phyloP scores from a whole-genome alignment of 2,329 filamentous ascomycete species.

The Venturia nashicola region DNA sequence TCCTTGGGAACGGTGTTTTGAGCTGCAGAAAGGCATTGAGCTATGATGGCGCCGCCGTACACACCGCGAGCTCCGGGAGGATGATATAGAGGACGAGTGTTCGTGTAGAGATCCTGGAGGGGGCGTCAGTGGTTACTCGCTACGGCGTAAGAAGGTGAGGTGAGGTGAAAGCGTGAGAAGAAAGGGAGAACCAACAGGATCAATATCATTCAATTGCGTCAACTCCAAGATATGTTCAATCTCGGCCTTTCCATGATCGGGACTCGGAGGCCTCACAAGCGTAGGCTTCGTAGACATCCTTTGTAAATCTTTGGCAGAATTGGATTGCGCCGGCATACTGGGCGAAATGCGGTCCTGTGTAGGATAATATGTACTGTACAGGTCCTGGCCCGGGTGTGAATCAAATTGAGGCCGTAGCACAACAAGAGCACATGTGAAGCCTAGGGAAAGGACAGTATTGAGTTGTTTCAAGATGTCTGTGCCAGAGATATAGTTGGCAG shows the following conservation, averaged over 20 bases:
- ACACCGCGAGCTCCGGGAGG: slow-evolving; percentile 85
- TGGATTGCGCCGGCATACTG: background rate
- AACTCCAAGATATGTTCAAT: slow-evolving; percentile 88
- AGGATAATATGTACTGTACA: background rate
- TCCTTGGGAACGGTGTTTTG: slow-evolving; percentile 71
- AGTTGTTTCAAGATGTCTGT: background rate
- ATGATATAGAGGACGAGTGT: slow-evolving; percentile 83
- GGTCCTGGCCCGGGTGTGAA: background rate
- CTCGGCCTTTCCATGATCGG: slow-evolving; percentile 58
- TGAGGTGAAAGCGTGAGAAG: background rate
- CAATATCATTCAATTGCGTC: slow-evolving; percentile 63
- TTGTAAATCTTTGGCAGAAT: background rate
- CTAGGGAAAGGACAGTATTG: background rate
- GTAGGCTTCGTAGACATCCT: slow-evolving; percentile 29
- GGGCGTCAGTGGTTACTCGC: background rate
- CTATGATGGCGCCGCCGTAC: slow-evolving; percentile 86
- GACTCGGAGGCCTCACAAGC: slow-evolving; percentile 62
- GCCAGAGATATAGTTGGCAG: background rate
- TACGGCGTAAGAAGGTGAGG: background rate
- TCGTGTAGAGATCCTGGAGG: slow-evolving; percentile 77
- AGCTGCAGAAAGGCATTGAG: slow-evolving; percentile 78
- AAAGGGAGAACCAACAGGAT: slow-evolving; percentile 44
- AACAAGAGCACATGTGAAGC: background rate
- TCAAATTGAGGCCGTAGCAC: background rate
- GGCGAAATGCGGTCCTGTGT: background rate